Base-by-base conservation (phyloP, 140 eudicot species). In the Oenanthe javanica region DNA sequence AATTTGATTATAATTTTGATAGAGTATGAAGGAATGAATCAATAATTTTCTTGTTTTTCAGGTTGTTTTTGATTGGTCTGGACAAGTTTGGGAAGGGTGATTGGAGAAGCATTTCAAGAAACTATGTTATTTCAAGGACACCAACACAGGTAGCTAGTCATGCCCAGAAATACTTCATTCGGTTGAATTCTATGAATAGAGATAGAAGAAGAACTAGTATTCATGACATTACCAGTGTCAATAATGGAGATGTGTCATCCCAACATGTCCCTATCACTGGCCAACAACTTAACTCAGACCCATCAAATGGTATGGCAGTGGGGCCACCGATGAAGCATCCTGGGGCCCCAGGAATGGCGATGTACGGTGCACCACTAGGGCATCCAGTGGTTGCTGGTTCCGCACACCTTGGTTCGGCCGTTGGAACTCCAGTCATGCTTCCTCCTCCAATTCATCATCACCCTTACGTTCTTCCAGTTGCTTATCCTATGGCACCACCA, bases 391-490 rank as follows among this genome's bases (percentile, higher is more conserved):
- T 89, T 1, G 88, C 91, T 9, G 89, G 88, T 42, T 93, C 98
- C 0, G 93, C 91, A 19, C 97, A 91, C 77, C 82, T 91, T 86
- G 93, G 92, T 10, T 91, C 98, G 1, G 98, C 98, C 2, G 96
- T 94, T 59, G 98, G 98, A 48, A 94, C 97, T 47, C 98, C 98
- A 9, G 96, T 94, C 69, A 94, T 94, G 96, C 88, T 94, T 75
- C 87, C 98, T 7, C 87, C 98, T 5, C 96, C 87, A 5, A 83
- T 89, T 81, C 97, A 88, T 59, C 95, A 78, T 14, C 97, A 91
- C 83, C 92, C 94, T 46, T 92, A 92, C 45, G 96, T 88, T 66
- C 83, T 94, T 86, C 98, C 98, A 0, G 85, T 91, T 4, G 97
- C 94, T 13, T 94, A 90, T 76, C 96, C 97, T 0, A 87, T 93